Base-by-base conservation (phyloP, 441 rosid species). In the Gossypium aridum region DNA sequence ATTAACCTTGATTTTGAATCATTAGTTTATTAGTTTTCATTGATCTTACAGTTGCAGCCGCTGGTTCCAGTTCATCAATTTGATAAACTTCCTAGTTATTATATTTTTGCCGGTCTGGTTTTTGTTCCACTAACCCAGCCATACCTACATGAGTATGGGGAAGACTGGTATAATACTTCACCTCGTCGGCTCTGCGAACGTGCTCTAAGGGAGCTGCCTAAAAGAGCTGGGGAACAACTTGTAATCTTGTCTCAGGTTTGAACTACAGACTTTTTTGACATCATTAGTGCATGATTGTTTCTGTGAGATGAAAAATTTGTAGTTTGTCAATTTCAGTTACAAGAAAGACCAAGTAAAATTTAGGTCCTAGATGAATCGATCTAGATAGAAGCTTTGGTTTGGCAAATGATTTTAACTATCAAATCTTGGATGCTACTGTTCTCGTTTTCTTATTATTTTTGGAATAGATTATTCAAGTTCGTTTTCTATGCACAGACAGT, bases 211-310 rank as follows among this genome's bases (percentile, higher is more conserved):
- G 96, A 94, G 65, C 80, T 85, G 63, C 97, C 95, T 2, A 84
- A 88, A 78, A 83, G 78, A 74, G 79, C 94, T 9, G 90, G 88
- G 68, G 87, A 94, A 81, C 91, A 94, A 81, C 87, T 92, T 26
- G 90, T 92, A 78, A 87, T 94, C 76, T 90, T 91, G 77, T 89
- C 97, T 72, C 96, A 91, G 97, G 98, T 89, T 65, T 78, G 88
- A 72, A 23, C 72, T 68, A 49, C 3, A n/a, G 14, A 23, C 64
- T 65, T 75, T 12, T 56, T 26, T 73, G 37, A 49, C 51, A 16
- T 8, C 47, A 49, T 28, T 39, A 8, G 26, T 66, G 51, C 66
- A 49, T 13, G 17, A 17, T 71, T 7, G 14, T 14, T 39, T 51
- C 25, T 43, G 73, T 26, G n/a, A 39, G 39, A 7, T 37, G 28